Evolutionary conservation across 1,139 yeast genomes (phyloP).

Genomic region (Candida albicans): DNA sequence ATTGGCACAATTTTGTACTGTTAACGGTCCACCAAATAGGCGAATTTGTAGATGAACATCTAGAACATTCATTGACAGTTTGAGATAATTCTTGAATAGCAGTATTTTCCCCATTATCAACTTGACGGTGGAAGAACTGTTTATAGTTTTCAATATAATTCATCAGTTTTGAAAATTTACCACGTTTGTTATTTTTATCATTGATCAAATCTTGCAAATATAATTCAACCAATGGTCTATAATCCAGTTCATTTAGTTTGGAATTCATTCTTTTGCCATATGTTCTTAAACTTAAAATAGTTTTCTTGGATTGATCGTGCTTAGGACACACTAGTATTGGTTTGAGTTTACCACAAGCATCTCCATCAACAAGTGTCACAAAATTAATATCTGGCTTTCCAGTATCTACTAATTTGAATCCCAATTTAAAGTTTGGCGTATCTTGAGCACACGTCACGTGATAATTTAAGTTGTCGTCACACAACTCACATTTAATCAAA

Average conservation of each 20-base stretch:
- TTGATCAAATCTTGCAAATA: constrained; percentile 45
- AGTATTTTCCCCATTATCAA: not conserved
- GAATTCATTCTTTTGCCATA: constrained; percentile 36
- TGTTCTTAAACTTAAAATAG: constrained; percentile 22
- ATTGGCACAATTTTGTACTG: constrained; percentile 26
- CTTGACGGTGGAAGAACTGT: constrained; percentile 6
- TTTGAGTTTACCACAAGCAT: constrained; percentile 35
- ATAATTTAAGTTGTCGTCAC: constrained; percentile 24
- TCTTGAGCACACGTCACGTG: constrained; percentile 75
- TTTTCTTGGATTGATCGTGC: constrained; percentile 26
- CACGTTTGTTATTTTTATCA: constrained; percentile 1
- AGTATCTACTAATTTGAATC: constrained; percentile 39
- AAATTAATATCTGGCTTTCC: constrained; percentile 1
- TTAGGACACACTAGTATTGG: constrained; percentile 46
- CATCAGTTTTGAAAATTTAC: constrained; percentile 20
- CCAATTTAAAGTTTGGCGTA: constrained; percentile 40
- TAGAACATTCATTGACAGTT: constrained; percentile 17
- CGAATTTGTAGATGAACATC: constrained; percentile 29
- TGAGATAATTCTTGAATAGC: constrained; percentile 1
- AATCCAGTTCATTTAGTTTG: constrained; percentile 22
- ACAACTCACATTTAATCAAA: constrained; percentile 30
- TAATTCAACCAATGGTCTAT: constrained; percentile 39
- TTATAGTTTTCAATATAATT: constrained; percentile 28
- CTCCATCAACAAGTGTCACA: constrained; percentile 26
- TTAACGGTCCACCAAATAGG: constrained; percentile 42